Evolutionary conservation across 345 rosid species (phyloP), one percentile per base, ranked within the genome.

Genomic region (Aquilaria malaccensis): DNA sequence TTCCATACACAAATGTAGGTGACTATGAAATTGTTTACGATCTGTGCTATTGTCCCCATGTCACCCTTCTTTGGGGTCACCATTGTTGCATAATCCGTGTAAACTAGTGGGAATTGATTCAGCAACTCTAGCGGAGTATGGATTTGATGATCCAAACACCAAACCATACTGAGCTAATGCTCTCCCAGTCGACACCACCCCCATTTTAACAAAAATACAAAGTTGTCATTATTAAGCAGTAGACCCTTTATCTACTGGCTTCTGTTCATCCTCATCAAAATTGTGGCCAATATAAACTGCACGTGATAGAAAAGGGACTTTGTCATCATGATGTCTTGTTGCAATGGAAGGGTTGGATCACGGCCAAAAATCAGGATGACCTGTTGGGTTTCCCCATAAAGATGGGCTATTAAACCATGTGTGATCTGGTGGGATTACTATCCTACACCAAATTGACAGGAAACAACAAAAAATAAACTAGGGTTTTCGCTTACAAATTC

Each of bases 251-350:
- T 87, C 93, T 15, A 87, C 76, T 4, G 93, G 95, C 73, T 79
- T 90, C 46, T 95, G 73, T 66, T 90, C 97, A 58, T 90, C 97
- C 75, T 90, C 97, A 45, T 70, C 93, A 41, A 90, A 90, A 67
- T 85, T 76, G 14, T 90, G 85, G 46, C 93, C 97, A 57, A 90
- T 85, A 54, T 77, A 81, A 0, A 62, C 70, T 0, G 72, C 69
- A 68, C 70, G 79, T 63, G 80, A 78, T 12, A 83, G 76, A 72
- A 90, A 90, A 0, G 87, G 79, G 11, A 90, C 69, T 68, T 85
- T 90, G 61, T 87, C 91, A 80, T 90, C 97, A 0, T 85, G 82
- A 70, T 74, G 85, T 76, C 88, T 71, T 3, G 72, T 62, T 11
- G 77, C 78, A 3, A 78, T 83, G 47, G 95, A 83, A 2, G 95